These are phyloP conservation scores for Saprolegnia diclina DNA, from an alignment of 352 stramenopile species.

Conservation along the genomic window DNA sequence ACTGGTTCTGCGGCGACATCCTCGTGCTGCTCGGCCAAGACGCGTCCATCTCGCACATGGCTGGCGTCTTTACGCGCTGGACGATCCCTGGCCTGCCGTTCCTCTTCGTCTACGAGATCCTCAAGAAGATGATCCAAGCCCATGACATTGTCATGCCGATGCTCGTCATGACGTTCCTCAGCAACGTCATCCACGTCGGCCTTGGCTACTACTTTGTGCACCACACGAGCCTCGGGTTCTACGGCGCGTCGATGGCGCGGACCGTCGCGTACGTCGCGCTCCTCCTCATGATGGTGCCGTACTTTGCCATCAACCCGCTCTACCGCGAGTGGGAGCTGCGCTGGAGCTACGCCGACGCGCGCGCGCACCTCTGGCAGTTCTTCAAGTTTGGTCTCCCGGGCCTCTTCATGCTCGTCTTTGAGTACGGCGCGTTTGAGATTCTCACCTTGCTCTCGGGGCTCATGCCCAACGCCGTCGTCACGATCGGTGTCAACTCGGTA, in stretches of 20 bases:
- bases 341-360: slow-evolving; percentile 47
- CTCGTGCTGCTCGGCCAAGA: slow-evolving; percentile 46
- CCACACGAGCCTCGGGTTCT: slow-evolving; percentile 66
- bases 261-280: slow-evolving; percentile 51
- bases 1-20: slow-evolving; percentile 51
- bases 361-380: slow-evolving; percentile 49
- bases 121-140: slow-evolving; percentile 81
- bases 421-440: slow-evolving; percentile 75
- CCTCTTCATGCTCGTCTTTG: slow-evolving; percentile 59
- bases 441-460: slow-evolving; percentile 63
- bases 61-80: slow-evolving; percentile 61
- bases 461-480: slow-evolving; percentile 48
- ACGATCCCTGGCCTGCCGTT: slow-evolving; percentile 69
- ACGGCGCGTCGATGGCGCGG: slow-evolving; percentile 68
- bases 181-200: slow-evolving; percentile 67
- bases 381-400: slow-evolving; percentile 54
- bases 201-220: slow-evolving; percentile 78
- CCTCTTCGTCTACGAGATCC: slow-evolving; percentile 76
- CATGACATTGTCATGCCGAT: slow-evolving; percentile 79
- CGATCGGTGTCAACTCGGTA: slow-evolving; percentile 58
- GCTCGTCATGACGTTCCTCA: slow-evolving; percentile 63
- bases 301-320: slow-evolving; percentile 51
- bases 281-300: slow-evolving; percentile 52
- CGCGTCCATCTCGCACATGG: slow-evolving; percentile 47
- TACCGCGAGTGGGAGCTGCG: slow-evolving; percentile 52